Conservation (phyloP, 31 red algal species). For the Bonnemaisonia californica region DNA sequence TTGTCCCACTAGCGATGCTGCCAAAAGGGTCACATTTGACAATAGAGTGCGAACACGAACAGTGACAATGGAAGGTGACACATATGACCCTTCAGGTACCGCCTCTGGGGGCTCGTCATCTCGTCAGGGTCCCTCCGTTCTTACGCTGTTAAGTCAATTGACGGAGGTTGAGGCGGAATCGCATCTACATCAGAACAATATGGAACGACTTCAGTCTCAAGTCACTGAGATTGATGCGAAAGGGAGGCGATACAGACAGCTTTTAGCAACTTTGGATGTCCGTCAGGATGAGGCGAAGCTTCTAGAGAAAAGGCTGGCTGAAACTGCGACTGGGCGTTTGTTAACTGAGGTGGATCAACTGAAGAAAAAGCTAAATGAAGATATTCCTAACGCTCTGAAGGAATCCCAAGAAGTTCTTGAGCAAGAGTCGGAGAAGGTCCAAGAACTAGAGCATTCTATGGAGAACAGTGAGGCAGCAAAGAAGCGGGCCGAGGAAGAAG, state of each 20-base stretch:
- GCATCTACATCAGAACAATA: slow-evolving; percentile 41
- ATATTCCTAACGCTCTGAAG: slow-evolving; percentile 43
- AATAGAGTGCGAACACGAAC: slow-evolving; percentile 68
- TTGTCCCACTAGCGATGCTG: slow-evolving; percentile 76
- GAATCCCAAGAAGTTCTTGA: slow-evolving; percentile 37
- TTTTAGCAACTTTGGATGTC: slow-evolving; percentile 61
- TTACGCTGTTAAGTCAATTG: slow-evolving; percentile 56
- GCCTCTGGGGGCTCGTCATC: slow-evolving; percentile 89
- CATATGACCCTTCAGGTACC: slow-evolving; percentile 94
- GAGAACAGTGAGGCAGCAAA: slow-evolving; percentile 59
- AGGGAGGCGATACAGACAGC: slow-evolving; percentile 50
- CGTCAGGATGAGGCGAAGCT: slow-evolving; percentile 67
- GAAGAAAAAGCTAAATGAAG: slow-evolving; percentile 35
- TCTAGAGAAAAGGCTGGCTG: slow-evolving; percentile 53
- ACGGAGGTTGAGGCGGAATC: slow-evolving; percentile 61
- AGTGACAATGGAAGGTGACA: slow-evolving; percentile 96
- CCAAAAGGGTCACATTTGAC: slow-evolving; percentile 88
- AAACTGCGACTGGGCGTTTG: slow-evolving; percentile 69
- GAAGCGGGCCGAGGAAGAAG: slow-evolving; percentile 56
- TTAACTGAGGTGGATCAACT: slow-evolving; percentile 62
- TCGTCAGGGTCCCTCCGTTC: slow-evolving; percentile 54
- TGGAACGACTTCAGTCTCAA: slow-evolving; percentile 54
- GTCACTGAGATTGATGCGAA: slow-evolving; percentile 46
- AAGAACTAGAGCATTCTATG: slow-evolving; percentile 66
- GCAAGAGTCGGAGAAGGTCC: slow-evolving; percentile 24